Conservation (phyloP, 2,329 filamentous ascomycete species). For the Hymenoscyphus linearis region DNA sequence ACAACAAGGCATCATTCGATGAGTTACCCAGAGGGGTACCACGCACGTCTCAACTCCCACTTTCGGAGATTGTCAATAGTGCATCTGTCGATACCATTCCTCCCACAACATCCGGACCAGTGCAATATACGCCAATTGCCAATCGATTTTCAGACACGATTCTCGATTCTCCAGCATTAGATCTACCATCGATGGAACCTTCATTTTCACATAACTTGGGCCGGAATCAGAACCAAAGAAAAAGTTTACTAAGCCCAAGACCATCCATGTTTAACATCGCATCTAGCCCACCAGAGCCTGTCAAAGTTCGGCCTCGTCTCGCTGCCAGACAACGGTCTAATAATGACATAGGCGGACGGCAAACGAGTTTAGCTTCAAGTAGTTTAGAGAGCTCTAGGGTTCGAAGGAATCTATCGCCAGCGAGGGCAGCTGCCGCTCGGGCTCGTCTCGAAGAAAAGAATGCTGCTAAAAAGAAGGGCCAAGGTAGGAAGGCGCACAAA, state of each 20-base stretch:
- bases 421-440: constrained; percentile 32
- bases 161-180: constrained; percentile 14
- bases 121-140: constrained; percentile 23
- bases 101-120: constrained; percentile 18
- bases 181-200: constrained; percentile 20
- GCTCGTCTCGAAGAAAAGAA: constrained; percentile 31
- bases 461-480: constrained; percentile 26
- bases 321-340: constrained; percentile 16
- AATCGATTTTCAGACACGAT: constrained; percentile 20
- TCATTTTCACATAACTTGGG: constrained; percentile 11
- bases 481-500: constrained; percentile 3
- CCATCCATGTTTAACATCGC: constrained; percentile 28
- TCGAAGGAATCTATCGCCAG: constrained; percentile 27
- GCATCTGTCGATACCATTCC: constrained; percentile 20
- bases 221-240: constrained; percentile 17
- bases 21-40: constrained; percentile 9
- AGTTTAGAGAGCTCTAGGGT: constrained; percentile 19
- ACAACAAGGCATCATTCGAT: constrained; percentile 9
- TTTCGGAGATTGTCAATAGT: constrained; percentile 28
- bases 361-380: constrained; percentile 15
- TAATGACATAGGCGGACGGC: constrained; percentile 10
- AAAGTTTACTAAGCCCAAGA: constrained; percentile 20
- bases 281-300: constrained; percentile 27
- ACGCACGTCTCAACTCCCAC: constrained; percentile 14
- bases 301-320: constrained; percentile 16